Evolutionary conservation across 345 rosid genomes (phyloP), one percentile per base, ranked within the genome.

Genomic region (Eucalyptus regnans): DNA sequence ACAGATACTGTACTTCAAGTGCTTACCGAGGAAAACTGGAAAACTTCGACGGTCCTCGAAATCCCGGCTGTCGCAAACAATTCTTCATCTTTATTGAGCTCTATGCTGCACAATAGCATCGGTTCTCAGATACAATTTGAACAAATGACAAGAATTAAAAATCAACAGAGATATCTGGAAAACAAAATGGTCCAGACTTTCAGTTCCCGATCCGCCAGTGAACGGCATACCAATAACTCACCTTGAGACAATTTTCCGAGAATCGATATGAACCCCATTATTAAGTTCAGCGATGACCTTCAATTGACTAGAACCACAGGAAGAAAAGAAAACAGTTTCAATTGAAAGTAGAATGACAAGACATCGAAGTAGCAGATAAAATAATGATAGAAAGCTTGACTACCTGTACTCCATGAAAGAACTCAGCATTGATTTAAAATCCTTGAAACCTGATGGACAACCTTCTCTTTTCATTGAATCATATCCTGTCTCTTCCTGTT

Each of bases 51-150:
- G 85, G 93, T 90, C 90, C 92, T 93, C 44, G 96, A 95, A 71
- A 93, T 94, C 91, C 97, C 97, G 81, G 97, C 97, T 62, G 94
- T 93, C 50, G 96, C 97, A 91, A 93, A 95, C 62, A 94, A 68
- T 87, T 95, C 96, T 91, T 93, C 94, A 76, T 94, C 97, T 48
- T 94, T 92, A 84, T 95, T 95, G 91, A 95, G 94, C 90, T 95
- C 96, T 88, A 93, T 93, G 89, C 97, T 95, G 97, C 92, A 87
- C 37, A 56, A 50, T 11, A 62, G 52, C 33, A 86, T 88, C 12
- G 62, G n/a, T n/a, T 64, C 58, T 50, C 80, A 68, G 49, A 68
- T 9, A 25, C 37, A 64, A 14, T 20, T 14, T 66, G 37, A 37
- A 37, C 16, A 86, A 25, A 68, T 68, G 54, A 66, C 33, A 86